phyloP scores from a whole-genome alignment of 108 stramenopile species.

The Phaeodactylum tricornutum region DNA sequence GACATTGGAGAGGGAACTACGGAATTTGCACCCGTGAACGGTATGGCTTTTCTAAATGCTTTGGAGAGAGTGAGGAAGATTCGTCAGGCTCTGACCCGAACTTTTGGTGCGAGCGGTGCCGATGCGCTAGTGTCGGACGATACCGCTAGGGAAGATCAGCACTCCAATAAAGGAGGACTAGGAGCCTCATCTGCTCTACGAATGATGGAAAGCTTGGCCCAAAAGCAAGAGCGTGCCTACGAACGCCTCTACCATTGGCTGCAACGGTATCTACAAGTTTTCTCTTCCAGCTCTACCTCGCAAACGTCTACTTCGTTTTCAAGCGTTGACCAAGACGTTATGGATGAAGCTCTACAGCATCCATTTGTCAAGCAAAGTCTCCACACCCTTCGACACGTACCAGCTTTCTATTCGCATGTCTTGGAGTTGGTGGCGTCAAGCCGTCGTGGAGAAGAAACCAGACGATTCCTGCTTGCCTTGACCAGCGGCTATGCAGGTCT shows the following conservation, averaged over 20 bases:
- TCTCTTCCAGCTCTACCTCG: conserved; percentile 10
- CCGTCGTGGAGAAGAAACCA: conserved; percentile 62
- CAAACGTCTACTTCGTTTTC: not conserved
- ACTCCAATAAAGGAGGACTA: conserved; percentile 19
- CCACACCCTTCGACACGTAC: conserved; percentile 48
- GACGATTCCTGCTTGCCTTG: conserved; percentile 71
- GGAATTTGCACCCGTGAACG: conserved; percentile 35
- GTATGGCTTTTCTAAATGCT: conserved; percentile 57
- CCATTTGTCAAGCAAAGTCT: conserved; percentile 52
- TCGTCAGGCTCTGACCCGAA: conserved; percentile 44
- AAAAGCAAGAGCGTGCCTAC: conserved; percentile 76
- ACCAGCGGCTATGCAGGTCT: conserved; percentile 62
- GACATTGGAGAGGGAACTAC: conserved; percentile 20
- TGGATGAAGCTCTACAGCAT: conserved; percentile 64
- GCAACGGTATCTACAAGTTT: conserved; percentile 50
- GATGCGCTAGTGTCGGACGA: conserved; percentile 1
- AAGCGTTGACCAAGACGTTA: conserved; percentile 31
- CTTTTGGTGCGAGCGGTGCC: conserved; percentile 31
- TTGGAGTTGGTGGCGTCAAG: conserved; percentile 63
- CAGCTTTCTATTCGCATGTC: conserved; percentile 60
- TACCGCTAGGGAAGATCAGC: too few relatives aligned
- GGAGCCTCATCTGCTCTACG: conserved; percentile 65
- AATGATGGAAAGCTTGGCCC: conserved; percentile 77
- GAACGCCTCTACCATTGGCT: conserved; percentile 82
- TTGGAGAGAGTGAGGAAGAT: conserved; percentile 60